Evolutionary conservation across 176 grass and related monocot genomes (phyloP).

Genomic region (Zea luxurians): DNA sequence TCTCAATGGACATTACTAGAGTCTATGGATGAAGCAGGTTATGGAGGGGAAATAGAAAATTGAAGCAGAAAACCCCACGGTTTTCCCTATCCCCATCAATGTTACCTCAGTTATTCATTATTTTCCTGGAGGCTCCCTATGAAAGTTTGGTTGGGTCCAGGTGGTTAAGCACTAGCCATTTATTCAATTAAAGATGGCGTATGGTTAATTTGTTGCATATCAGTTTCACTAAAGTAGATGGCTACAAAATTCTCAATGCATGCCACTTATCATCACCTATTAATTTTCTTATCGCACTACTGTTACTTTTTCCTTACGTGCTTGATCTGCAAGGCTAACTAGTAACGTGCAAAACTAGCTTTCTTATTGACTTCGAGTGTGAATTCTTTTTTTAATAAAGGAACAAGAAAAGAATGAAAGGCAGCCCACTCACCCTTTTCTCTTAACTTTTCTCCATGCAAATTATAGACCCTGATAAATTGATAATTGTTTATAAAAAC

Average conservation of each 20-base stretch:
- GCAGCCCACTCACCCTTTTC: slow-evolving; percentile 24
- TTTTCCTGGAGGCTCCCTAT: slow-evolving; percentile 34
- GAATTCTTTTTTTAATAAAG: slow-evolving; percentile 25
- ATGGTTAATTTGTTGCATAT: slow-evolving; percentile 45
- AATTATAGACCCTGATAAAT: slow-evolving; percentile 27
- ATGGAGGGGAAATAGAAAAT: background rate
- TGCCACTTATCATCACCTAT: slow-evolving; percentile 52
- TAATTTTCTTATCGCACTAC: slow-evolving; percentile 34
- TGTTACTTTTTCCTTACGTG: slow-evolving; percentile 32
- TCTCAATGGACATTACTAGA: background rate
- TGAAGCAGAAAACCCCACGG: background rate
- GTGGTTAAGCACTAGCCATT: slow-evolving; percentile 59
- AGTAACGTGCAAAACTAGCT: slow-evolving; percentile 28
- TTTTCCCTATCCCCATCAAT: slow-evolving; percentile 17
- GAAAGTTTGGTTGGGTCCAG: slow-evolving; percentile 49
- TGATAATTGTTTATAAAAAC: slow-evolving; percentile 5
- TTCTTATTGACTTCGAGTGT: slow-evolving; percentile 37
- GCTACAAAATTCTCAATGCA: slow-evolving; percentile 40
- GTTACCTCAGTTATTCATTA: slow-evolving; percentile 34
- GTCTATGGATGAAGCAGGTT: background rate
- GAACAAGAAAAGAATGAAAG: slow-evolving; percentile 8
- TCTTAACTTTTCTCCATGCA: slow-evolving; percentile 29
- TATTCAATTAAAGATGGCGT: slow-evolving; percentile 45
- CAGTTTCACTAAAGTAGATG: slow-evolving; percentile 40
- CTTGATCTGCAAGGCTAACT: slow-evolving; percentile 41